Conservation (phyloP, 441 rosid species). For the Isatis lusitanica region DNA sequence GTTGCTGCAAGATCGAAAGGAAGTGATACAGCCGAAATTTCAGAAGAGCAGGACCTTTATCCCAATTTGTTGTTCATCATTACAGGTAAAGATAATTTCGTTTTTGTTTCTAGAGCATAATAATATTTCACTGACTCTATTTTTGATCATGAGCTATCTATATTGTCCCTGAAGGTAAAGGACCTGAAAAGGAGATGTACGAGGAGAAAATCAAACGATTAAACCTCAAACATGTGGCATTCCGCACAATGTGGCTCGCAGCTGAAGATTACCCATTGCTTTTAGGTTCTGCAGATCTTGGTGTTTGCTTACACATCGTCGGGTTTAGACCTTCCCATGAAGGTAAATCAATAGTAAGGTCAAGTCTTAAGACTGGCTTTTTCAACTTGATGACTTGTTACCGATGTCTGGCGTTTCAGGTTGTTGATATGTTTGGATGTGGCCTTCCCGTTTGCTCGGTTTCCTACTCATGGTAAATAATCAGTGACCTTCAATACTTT, state of each 20-base stretch:
- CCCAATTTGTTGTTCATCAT: constrained; percentile 85
- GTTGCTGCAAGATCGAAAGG: constrained; percentile 81
- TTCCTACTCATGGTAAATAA: constrained; percentile 82
- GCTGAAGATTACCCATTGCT: constrained; percentile 96
- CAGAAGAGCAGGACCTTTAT: constrained; percentile 53
- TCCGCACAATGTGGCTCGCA: constrained; percentile 95
- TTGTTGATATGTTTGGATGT: constrained; percentile 98
- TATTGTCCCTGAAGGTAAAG: constrained; percentile 64
- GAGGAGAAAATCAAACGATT: constrained; percentile 80
- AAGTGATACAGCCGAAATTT: constrained; percentile 55
- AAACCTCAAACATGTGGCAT: constrained; percentile 87
- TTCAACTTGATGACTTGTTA: neutral
- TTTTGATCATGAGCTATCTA: neutral
- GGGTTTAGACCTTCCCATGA: constrained; percentile 98
- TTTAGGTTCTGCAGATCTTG: constrained; percentile 95
- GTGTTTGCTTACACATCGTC: constrained; percentile 98
- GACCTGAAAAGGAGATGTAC: constrained; percentile 88
- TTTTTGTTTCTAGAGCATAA: neutral
- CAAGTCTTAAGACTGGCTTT: neutral
- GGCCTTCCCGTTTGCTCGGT: constrained; percentile 98
- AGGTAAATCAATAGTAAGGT: constrained; percentile 44
- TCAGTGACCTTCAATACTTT: constrained; percentile 8
- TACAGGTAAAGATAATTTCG: constrained; percentile 54
- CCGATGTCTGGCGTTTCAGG: constrained; percentile 43
- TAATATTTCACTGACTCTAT: neutral